phyloP scores from a whole-genome alignment of 345 rosid genomes.

The Hibiscus trionum region DNA sequence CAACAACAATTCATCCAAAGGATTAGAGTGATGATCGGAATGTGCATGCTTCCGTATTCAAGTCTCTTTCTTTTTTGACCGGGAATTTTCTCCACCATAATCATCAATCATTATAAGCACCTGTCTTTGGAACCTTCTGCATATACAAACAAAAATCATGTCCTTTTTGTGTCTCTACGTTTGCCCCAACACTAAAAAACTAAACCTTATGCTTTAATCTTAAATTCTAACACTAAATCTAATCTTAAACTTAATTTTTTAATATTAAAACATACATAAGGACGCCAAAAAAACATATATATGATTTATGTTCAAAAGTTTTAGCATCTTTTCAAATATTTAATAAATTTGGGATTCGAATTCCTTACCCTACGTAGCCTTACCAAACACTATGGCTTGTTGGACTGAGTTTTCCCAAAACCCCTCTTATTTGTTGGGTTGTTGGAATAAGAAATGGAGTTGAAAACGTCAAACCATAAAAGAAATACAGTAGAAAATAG shows the following conservation, averaged over 20 bases:
- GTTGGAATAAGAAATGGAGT: background rate
- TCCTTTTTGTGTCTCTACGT: no score
- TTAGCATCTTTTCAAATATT: no score
- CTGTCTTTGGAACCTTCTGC: no score
- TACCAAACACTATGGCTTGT: slow-evolving; percentile 10
- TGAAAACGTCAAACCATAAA: background rate
- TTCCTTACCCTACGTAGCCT: background rate
- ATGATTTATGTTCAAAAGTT: no score
- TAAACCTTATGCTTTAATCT: no score
- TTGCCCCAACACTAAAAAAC: no score
- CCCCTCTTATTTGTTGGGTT: background rate
- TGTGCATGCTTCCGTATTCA: background rate
- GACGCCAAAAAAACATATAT: no score
- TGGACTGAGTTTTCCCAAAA: slow-evolving; percentile 3
- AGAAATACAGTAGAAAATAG: background rate
- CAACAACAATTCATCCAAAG: background rate
- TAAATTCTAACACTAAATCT: no score
- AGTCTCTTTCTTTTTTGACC: background rate
- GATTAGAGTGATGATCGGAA: background rate
- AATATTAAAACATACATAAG: no score
- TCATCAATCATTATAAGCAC: background rate
- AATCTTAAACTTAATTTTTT: no score
- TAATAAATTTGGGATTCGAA: background rate
- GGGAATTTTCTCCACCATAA: background rate
- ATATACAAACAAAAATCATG: no score